Evolutionary conservation across 768 basidiomycete species (phyloP).

Genomic region (Trichaptum fuscoviolaceum): DNA sequence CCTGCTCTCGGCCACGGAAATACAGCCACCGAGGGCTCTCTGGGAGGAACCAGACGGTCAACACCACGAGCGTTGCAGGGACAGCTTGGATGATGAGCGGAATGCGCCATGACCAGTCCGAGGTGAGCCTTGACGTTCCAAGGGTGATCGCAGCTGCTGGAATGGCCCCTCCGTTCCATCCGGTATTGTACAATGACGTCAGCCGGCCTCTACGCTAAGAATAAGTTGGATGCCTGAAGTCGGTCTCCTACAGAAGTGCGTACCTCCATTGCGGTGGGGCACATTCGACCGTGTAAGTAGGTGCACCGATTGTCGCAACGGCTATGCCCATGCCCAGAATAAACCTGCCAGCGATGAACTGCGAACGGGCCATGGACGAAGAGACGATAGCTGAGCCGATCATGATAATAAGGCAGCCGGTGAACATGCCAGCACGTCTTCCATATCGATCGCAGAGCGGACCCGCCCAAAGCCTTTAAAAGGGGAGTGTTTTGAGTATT

Average conservation of each 20-base stretch:
- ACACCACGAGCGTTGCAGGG: constrained; percentile 25
- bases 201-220: constrained; percentile 13
- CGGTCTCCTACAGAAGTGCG: too few relatives aligned
- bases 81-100: constrained; percentile 27
- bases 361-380: constrained; percentile 15
- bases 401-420: constrained; percentile 15
- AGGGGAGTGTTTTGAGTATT: background rate
- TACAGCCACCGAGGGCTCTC: constrained; percentile 35
- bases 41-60: constrained; percentile 29
- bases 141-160: constrained; percentile 26
- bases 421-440: constrained; percentile 25
- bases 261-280: constrained; percentile 24
- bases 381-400: constrained; percentile 24
- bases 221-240: too few relatives aligned
- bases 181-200: constrained; percentile 12
- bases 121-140: constrained; percentile 27
- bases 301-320: constrained; percentile 15
- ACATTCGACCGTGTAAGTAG: constrained; percentile 27
- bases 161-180: constrained; percentile 14
- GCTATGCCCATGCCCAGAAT: constrained; percentile 23
- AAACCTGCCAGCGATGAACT: constrained; percentile 30
- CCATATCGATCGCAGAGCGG: constrained; percentile 25
- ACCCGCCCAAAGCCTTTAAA: constrained; percentile 11
- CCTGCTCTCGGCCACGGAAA: constrained; percentile 9
- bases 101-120: constrained; percentile 30